phyloP scores from a whole-genome alignment of 306 rosid genomes.

The Bauhinia variegata region DNA sequence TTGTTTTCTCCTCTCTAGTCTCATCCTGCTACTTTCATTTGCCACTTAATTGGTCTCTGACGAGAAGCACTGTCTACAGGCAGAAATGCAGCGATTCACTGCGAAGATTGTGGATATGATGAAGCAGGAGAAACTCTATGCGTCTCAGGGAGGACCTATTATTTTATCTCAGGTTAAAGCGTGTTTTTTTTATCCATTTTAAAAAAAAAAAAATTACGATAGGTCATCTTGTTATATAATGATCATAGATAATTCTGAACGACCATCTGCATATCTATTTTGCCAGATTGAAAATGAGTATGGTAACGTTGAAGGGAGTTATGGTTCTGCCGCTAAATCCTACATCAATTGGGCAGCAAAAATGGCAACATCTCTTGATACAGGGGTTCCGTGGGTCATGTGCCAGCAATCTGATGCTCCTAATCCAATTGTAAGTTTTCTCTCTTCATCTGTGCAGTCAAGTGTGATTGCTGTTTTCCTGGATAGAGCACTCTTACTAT shows the following conservation, averaged over 20 bases:
- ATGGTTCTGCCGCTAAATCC: conserved; percentile 72
- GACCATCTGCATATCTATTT: neutral
- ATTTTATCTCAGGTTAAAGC: conserved; percentile 85
- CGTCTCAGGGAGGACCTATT: conserved; percentile 93
- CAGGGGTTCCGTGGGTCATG: conserved; percentile 99
- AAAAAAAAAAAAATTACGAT: too few relatives aligned
- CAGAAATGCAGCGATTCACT: conserved; percentile 85
- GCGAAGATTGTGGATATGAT: conserved; percentile 80
- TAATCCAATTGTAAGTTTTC: conserved; percentile 76
- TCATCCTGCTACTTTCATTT: neutral
- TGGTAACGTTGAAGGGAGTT: conserved; percentile 54
- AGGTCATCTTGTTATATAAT: neutral
- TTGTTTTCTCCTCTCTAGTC: conserved; percentile 28
- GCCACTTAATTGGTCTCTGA: conserved; percentile 6
- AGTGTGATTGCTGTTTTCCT: conserved; percentile 9
- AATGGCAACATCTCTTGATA: conserved; percentile 84
- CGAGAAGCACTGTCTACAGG: conserved; percentile 52
- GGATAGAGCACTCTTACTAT: conserved; percentile 3
- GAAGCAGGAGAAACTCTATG: conserved; percentile 85
- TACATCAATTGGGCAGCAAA: conserved; percentile 86
- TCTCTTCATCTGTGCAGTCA: neutral
- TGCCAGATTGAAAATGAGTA: conserved; percentile 90
- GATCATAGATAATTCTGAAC: conserved; percentile 6
- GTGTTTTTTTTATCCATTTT: too few relatives aligned
- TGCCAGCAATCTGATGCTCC: conserved; percentile 94